Conservation (phyloP, 208 protist genomes). For the Wallacemonas collosoma region DNA sequence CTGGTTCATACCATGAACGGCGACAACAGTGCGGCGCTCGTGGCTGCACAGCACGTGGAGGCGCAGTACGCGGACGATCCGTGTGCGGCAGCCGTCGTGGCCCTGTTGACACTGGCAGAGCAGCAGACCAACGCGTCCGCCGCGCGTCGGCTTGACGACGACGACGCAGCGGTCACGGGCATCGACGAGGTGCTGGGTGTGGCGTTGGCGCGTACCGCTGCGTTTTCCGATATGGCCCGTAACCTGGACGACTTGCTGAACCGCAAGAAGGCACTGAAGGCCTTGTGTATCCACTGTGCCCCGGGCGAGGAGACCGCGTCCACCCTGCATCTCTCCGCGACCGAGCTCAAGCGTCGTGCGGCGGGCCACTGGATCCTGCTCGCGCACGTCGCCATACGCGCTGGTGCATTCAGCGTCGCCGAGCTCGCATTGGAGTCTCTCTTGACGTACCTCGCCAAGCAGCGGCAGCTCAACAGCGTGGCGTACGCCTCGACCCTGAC, state of each 20-base stretch:
- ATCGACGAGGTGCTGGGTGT: constrained; percentile 44
- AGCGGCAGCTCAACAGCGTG: constrained; percentile 19
- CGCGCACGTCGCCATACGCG: constrained; percentile 44
- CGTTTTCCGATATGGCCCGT: not conserved
- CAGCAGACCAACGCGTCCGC: constrained; percentile 2
- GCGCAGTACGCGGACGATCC: constrained; percentile 46
- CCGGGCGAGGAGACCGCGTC: constrained; percentile 40
- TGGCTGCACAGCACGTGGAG: constrained; percentile 37
- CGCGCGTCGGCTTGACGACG: not conserved
- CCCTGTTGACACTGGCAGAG: constrained; percentile 44
- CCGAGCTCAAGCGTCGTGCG: constrained; percentile 32
- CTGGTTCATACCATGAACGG: constrained; percentile 56
- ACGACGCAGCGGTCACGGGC: constrained; percentile 16
- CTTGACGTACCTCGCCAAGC: constrained; percentile 34
- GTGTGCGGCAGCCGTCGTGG: constrained; percentile 18
- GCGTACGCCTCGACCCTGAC: constrained; percentile 65
- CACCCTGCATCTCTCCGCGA: constrained; percentile 28
- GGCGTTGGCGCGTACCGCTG: constrained; percentile 30
- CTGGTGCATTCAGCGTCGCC: constrained; percentile 43
- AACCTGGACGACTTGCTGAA: constrained; percentile 10
- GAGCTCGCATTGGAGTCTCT: constrained; percentile 53
- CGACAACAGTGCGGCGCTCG: constrained; percentile 43
- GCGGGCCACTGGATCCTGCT: constrained; percentile 73
- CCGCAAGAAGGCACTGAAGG: constrained; percentile 43
- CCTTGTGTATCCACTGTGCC: constrained; percentile 40